These are phyloP conservation scores for Kodamaea kakaduensis DNA, from an alignment of 805 yeast species.

Conservation along the genomic window DNA sequence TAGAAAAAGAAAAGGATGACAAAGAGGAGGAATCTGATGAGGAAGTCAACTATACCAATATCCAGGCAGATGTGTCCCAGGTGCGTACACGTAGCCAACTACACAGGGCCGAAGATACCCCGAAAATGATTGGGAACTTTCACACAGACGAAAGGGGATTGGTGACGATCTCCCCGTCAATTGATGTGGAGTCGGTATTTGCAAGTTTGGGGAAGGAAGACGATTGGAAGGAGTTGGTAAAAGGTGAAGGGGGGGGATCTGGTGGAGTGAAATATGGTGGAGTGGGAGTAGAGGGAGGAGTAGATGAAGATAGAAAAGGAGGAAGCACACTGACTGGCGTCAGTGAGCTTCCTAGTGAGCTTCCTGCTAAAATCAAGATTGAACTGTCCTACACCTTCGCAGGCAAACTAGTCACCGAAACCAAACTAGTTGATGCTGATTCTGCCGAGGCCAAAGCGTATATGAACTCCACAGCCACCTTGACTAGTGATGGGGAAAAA, in stretches of 20 bases:
- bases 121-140: slow-evolving; percentile 12
- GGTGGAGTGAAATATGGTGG: slow-evolving; percentile 3
- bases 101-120: slow-evolving; percentile 23
- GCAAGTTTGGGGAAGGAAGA: slow-evolving; percentile 18
- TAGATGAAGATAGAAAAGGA: too few species aligned
- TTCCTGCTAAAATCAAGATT: slow-evolving; percentile 51
- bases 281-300: too few species aligned
- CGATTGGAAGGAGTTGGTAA: slow-evolving; percentile 13
- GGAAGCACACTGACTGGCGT: too few species aligned
- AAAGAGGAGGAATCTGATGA: slow-evolving; percentile 16
- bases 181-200: slow-evolving; percentile 34
- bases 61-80: slow-evolving; percentile 53
- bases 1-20: slow-evolving; percentile 15
- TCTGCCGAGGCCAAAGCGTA: slow-evolving; percentile 90
- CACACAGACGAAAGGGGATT: slow-evolving; percentile 17
- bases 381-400: slow-evolving; percentile 84
- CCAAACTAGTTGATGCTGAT: slow-evolving; percentile 67
- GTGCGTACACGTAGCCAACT: slow-evolving; percentile 64
- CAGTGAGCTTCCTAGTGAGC: slow-evolving; percentile 3
- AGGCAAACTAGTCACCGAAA: slow-evolving; percentile 74
- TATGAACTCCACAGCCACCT: slow-evolving; percentile 48
- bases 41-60: slow-evolving; percentile 43
- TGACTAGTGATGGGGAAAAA: slow-evolving; percentile 15
- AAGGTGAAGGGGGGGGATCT: slow-evolving; percentile 2
- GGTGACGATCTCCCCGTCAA: slow-evolving; percentile 11